Evolutionary conservation across 257 asterid species (phyloP), one percentile per base, ranked within the genome.

Genomic region (Forsythia suspensa): DNA sequence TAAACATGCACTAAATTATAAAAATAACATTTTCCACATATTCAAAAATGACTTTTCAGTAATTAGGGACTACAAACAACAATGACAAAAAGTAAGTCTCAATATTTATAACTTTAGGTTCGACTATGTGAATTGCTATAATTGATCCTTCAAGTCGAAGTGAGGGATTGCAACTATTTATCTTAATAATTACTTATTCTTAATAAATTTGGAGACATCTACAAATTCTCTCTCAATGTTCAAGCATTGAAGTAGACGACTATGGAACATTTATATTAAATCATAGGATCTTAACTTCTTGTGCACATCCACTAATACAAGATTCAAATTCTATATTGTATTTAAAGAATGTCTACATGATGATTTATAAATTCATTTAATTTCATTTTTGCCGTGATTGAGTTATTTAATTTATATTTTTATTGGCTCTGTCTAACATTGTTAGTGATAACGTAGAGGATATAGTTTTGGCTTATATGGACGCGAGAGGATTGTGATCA

Each of bases 1-100:
- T 29, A 29, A 29, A 29, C 34, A 29, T 42, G 20, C 82, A 87
- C 79, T 83, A 83, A 78, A 85, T 79, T 82, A n/a, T 80, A 82
- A 76, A 81, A 78, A 76, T 76, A 81, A 81, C 82, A 1, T 29
- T 65, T 87, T 42, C 81, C 12, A 43, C 18, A 21, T 77, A 52
- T 79, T 75, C 79, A 82, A 81, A 84, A 80, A 74, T 24, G 73
- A 71, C 78, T 75, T 65, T 46, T 18, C 4, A 46, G 18, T 46
- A 46, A 46, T 44, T 44, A 11, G 15, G 16, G 16, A 11, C 15
- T 46, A 46, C n/a, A 46, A 12, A 46, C 34, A 29, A 29, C 34
- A 46, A 12, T 46, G 34, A 29, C 34, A 29, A 29, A 46, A 46
- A 3, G 3, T 46, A 46, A 46, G 6, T 46, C 18, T 10, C 8